Percentiles rank a stretch among this genome's conserved stretches.
These are phyloP conservation scores for Ascoidea rubescens DNA, from an alignment of 805 yeast species.

Conservation along the genomic window DNA sequence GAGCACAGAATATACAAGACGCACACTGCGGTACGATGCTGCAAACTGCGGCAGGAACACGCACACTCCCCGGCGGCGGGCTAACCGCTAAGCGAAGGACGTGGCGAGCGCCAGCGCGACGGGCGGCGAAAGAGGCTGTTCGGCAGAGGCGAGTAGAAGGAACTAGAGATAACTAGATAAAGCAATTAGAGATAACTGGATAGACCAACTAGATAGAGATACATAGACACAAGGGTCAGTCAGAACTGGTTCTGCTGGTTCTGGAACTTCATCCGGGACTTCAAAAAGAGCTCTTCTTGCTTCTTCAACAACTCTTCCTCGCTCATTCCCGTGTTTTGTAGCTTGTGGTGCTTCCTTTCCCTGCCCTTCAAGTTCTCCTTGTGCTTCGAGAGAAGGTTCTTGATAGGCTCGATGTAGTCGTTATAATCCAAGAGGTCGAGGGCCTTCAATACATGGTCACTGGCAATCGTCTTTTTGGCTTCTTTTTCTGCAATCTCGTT, in stretches of 20 bases:
- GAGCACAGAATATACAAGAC: neutral
- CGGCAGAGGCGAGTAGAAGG: too few relatives aligned
- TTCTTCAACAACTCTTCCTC: conserved; percentile 88
- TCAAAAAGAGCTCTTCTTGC: conserved; percentile 84
- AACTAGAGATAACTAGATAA: too few relatives aligned
- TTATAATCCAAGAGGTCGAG: conserved; percentile 75
- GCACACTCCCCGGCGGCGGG: neutral
- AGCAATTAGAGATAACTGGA: too few relatives aligned
- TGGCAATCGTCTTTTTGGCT: conserved; percentile 89
- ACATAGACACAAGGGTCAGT: too few relatives aligned
- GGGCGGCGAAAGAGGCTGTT: too few relatives aligned
- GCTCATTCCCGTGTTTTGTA: conserved; percentile 80
- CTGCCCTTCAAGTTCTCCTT: conserved; percentile 79
- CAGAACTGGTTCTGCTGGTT: too few relatives aligned
- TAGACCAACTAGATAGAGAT: too few relatives aligned
- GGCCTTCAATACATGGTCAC: conserved; percentile 91
- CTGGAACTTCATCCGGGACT: conserved; percentile 46
- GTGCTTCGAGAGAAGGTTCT: conserved; percentile 71
- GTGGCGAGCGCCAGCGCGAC: neutral
- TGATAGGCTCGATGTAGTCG: conserved; percentile 71
- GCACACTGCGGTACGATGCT: neutral
- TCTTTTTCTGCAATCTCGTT: conserved; percentile 95
- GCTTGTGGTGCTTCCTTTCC: conserved; percentile 83
- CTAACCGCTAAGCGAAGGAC: neutral
- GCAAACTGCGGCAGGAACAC: neutral